Conservation (phyloP, 805 yeast species). For the Kurtzmaniella fragi region DNA sequence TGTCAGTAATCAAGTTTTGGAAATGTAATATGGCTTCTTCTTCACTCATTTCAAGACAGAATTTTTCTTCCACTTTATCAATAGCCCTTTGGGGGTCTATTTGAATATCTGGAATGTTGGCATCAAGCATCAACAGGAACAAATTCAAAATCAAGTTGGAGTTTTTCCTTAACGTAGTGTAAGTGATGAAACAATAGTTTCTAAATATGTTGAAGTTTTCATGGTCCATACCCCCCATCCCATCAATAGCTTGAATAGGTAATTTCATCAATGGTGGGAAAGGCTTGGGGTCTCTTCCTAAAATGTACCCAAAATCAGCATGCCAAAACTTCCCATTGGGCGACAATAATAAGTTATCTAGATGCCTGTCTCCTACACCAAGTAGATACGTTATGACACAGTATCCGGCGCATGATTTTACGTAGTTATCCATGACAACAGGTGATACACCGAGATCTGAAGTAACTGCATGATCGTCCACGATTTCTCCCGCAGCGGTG, state of each 20-base stretch:
- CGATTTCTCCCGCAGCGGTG: neutral
- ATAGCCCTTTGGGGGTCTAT: slow-evolving; percentile 83
- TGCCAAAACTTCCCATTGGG: slow-evolving; percentile 89
- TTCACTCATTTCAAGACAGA: slow-evolving; percentile 87
- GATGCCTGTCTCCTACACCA: slow-evolving; percentile 97
- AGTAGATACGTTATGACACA: slow-evolving; percentile 91
- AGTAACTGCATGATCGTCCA: slow-evolving; percentile 26
- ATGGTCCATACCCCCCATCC: slow-evolving; percentile 91
- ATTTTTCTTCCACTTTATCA: slow-evolving; percentile 88
- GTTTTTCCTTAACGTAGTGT: slow-evolving; percentile 82
- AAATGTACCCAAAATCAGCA: slow-evolving; percentile 94
- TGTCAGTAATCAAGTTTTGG: slow-evolving; percentile 89
- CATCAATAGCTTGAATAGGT: slow-evolving; percentile 95
- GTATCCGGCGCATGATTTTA: slow-evolving; percentile 94
- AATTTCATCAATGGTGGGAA: slow-evolving; percentile 98
- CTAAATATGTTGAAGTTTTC: slow-evolving; percentile 83
- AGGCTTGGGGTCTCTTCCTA: slow-evolving; percentile 97
- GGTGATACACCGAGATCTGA: slow-evolving; percentile 47
- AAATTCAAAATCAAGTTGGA: slow-evolving; percentile 85
- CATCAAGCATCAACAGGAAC: slow-evolving; percentile 90
- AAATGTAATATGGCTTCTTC: slow-evolving; percentile 94
- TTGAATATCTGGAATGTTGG: slow-evolving; percentile 85
- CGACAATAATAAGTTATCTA: slow-evolving; percentile 79
- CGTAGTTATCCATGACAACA: slow-evolving; percentile 87
- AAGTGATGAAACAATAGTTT: slow-evolving; percentile 91